These are phyloP conservation scores for Torulaspora delbrueckii DNA, from an alignment of 805 yeast genomes.

Conservation along the genomic window DNA sequence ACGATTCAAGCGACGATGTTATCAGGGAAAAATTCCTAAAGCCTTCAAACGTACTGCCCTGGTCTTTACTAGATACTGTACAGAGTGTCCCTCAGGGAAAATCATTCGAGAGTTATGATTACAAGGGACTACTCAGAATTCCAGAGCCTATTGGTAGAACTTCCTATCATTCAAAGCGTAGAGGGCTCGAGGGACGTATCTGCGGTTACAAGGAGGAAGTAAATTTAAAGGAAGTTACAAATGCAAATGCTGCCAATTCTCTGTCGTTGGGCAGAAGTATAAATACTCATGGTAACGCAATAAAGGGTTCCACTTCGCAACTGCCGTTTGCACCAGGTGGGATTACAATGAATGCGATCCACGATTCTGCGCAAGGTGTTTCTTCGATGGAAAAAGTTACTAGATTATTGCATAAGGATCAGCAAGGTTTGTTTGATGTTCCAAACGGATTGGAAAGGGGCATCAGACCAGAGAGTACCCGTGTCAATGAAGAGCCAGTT, in stretches of 20 bases:
- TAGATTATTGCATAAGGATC: constrained; percentile 55
- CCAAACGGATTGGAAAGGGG: constrained; percentile 85
- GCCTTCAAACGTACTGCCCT: constrained; percentile 59
- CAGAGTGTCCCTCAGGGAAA: constrained; percentile 49
- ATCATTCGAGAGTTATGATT: constrained; percentile 24
- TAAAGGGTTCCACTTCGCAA: constrained; percentile 66
- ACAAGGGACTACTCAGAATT: constrained; percentile 45
- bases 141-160: constrained; percentile 66
- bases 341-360: constrained; percentile 33
- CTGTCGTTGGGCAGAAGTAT: constrained; percentile 67
- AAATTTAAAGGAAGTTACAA: constrained; percentile 41
- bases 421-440: constrained; percentile 69
- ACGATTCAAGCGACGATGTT: constrained; percentile 13
- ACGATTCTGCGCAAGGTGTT: constrained; percentile 15
- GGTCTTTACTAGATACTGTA: constrained; percentile 66
- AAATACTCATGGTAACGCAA: constrained; percentile 53
- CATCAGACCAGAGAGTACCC: constrained; percentile 34
- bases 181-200: constrained; percentile 73
- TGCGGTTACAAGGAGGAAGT: constrained; percentile 57
- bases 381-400: constrained; percentile 25
- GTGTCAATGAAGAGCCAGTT: constrained; percentile 11
- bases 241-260: constrained; percentile 61
- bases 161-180: constrained; percentile 59
- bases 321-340: constrained; percentile 97
- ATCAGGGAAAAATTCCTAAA: constrained; percentile 45